phyloP scores from a whole-genome alignment of 2,329 filamentous ascomycete species.

The Metarhizium brunneum region DNA sequence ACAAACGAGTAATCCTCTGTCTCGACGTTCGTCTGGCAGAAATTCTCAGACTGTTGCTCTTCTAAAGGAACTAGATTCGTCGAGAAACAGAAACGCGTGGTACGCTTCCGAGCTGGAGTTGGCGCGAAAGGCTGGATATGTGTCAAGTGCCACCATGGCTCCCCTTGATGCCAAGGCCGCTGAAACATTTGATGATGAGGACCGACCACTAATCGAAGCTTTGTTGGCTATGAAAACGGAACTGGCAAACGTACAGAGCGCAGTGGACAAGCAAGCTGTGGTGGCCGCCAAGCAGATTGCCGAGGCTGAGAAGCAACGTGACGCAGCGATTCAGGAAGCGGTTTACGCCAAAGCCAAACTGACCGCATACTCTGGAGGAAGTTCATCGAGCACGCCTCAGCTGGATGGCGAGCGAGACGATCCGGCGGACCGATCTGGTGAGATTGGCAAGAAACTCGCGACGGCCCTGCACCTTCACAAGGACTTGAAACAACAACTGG shows the following conservation, averaged over 20 bases:
- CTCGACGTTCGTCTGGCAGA: conserved; percentile 49
- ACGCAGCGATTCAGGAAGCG: conserved; percentile 88
- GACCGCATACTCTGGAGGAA: conserved; percentile 63
- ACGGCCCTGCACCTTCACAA: conserved; percentile 67
- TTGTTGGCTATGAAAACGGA: conserved; percentile 86
- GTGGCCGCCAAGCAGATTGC: conserved; percentile 83
- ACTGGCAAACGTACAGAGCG: conserved; percentile 77
- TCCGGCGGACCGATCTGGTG: conserved; percentile 45
- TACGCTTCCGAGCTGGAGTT: conserved; percentile 91
- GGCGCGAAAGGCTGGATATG: conserved; percentile 83
- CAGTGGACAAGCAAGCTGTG: conserved; percentile 80
- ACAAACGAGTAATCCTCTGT: conserved; percentile 48
- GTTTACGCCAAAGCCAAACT: conserved; percentile 91
- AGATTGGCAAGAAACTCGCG: conserved; percentile 78
- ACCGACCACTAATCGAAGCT: conserved; percentile 85
- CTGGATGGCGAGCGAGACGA: conserved; percentile 52
- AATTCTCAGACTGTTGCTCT: conserved; percentile 64
- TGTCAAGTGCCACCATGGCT: conserved; percentile 58
- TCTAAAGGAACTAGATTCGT: conserved; percentile 76
- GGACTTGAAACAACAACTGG: conserved; percentile 70
- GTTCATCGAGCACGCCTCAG: conserved; percentile 51
- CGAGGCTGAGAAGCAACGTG: conserved; percentile 88
- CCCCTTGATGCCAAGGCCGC: conserved; percentile 68
- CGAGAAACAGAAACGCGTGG: conserved; percentile 87
- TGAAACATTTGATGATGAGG: conserved; percentile 83